Evolutionary conservation across 1,139 yeast genomes (phyloP).

Genomic region (Blastobotrys elegans): DNA sequence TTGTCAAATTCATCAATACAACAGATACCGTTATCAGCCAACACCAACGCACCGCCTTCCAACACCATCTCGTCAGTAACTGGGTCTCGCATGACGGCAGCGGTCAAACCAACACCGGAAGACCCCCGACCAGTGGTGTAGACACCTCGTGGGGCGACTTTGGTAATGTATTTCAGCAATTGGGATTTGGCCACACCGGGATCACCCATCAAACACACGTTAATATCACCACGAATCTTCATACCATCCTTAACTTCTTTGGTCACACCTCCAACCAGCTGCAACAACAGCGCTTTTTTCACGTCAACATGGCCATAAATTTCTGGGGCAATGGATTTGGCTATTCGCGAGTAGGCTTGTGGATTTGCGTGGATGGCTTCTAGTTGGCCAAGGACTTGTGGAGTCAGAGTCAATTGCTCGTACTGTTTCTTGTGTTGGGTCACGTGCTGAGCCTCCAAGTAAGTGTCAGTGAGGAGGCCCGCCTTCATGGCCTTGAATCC

Average conservation of each 20-base stretch:
- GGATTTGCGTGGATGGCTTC: constrained; percentile 40
- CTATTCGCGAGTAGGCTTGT: constrained; percentile 61
- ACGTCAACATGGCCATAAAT: constrained; percentile 92
- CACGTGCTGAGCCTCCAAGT: constrained; percentile 80
- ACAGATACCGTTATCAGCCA: constrained; percentile 97
- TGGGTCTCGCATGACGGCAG: constrained; percentile 98
- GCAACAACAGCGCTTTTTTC: constrained; percentile 78
- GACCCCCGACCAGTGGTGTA: constrained; percentile 99
- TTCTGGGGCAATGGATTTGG: constrained; percentile 95
- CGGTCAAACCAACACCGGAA: constrained; percentile 98
- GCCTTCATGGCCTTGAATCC: constrained; percentile 91
- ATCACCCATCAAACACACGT: constrained; percentile 96
- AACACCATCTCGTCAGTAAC: constrained; percentile 97
- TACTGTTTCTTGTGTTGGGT: constrained; percentile 87
- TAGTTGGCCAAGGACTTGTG: constrained; percentile 42
- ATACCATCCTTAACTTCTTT: constrained; percentile 95
- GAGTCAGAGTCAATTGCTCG: constrained; percentile 57
- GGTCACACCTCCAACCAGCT: constrained; percentile 92
- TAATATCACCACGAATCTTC: constrained; percentile 96
- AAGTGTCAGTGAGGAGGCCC: constrained; percentile 91
- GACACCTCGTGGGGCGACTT: constrained; percentile 94
- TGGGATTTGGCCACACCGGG: constrained; percentile 99
- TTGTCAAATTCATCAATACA: constrained; percentile 99
- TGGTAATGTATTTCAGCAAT: constrained; percentile 81
- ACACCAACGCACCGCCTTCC: constrained; percentile 97